These are phyloP conservation scores for Xylaria bambusicola DNA, from an alignment of 495 filamentous ascomycete species.

Conservation along the genomic window DNA sequence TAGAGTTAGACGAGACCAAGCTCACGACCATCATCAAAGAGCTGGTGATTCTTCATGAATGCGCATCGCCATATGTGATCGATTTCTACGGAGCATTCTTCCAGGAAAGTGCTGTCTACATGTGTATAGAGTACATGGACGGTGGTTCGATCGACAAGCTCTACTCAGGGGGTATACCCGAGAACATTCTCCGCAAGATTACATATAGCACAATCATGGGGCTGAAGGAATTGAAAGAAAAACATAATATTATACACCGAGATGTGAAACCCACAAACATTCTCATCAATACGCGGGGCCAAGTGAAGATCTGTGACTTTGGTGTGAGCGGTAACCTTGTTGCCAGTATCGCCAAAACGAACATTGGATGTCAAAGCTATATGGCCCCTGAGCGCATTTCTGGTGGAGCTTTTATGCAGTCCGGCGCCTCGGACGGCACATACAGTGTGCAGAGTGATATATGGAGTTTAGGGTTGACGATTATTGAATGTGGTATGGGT, in stretches of 20 bases:
- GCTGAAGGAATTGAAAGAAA: slow-evolving; percentile 90
- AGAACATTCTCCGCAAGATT: slow-evolving; percentile 86
- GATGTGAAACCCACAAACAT: slow-evolving; percentile 99
- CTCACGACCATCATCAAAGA: slow-evolving; percentile 99
- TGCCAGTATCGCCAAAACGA: slow-evolving; percentile 96
- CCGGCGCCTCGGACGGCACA: slow-evolving; percentile 74
- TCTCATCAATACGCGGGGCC: slow-evolving; percentile 82
- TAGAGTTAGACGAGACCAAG: slow-evolving; percentile 95
- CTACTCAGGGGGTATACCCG: slow-evolving; percentile 90
- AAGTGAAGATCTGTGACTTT: slow-evolving; percentile 98
- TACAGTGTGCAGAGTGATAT: slow-evolving; percentile 99
- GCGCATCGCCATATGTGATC: slow-evolving; percentile 92
- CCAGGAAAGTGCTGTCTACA: slow-evolving; percentile 98
- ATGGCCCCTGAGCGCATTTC: slow-evolving; percentile 98
- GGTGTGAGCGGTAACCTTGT: slow-evolving; percentile 96
- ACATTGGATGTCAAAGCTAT: slow-evolving; percentile 99
- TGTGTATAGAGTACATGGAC: slow-evolving; percentile 99
- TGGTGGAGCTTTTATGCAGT: slow-evolving; percentile 75
- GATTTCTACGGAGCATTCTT: slow-evolving; percentile 99
- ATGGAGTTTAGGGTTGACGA: slow-evolving; percentile 91
- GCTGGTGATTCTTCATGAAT: slow-evolving; percentile 92
- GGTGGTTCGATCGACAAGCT: slow-evolving; percentile 98
- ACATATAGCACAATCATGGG: slow-evolving; percentile 89
- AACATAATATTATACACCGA: slow-evolving; percentile 98
- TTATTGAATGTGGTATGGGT: slow-evolving; percentile 96